phyloP scores from a whole-genome alignment of 345 rosid genomes.

The Tarenaya hassleriana region DNA sequence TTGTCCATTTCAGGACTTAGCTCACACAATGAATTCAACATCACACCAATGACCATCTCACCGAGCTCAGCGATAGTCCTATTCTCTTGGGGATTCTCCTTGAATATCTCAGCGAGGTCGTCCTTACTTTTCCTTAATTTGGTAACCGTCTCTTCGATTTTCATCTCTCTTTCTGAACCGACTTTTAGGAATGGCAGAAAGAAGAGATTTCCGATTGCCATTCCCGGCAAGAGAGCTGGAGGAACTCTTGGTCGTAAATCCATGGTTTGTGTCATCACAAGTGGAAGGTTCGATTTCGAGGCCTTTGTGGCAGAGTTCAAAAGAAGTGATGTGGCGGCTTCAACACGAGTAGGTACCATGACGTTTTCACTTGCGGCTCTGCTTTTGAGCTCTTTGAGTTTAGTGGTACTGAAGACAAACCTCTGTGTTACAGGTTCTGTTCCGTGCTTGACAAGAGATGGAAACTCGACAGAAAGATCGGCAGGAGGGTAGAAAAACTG shows the following conservation, averaged over 20 bases:
- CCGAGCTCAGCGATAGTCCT: background rate
- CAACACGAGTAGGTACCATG: background rate
- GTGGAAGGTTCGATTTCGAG: background rate
- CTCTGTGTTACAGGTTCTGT: background rate
- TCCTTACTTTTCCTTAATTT: background rate
- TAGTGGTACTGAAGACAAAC: background rate
- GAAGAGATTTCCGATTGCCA: background rate
- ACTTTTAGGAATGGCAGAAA: background rate
- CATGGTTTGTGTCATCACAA: background rate
- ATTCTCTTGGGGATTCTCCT: background rate
- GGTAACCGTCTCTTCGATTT: background rate
- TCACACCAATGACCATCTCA: background rate
- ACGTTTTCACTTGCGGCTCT: background rate
- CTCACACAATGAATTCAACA: background rate
- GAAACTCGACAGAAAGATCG: background rate
- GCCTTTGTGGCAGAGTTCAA: background rate
- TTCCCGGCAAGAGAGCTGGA: background rate
- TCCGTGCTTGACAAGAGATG: background rate
- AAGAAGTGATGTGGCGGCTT: background rate
- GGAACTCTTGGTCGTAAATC: slow-evolving; percentile 1
- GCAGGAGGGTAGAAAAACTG: background rate
- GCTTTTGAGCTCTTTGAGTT: background rate
- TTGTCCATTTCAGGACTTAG: slow-evolving; percentile 2
- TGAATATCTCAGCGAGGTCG: background rate
- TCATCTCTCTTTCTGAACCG: background rate